phyloP scores from a whole-genome alignment of 1,284 basidiomycete species.

The Naganishia cerealis region DNA sequence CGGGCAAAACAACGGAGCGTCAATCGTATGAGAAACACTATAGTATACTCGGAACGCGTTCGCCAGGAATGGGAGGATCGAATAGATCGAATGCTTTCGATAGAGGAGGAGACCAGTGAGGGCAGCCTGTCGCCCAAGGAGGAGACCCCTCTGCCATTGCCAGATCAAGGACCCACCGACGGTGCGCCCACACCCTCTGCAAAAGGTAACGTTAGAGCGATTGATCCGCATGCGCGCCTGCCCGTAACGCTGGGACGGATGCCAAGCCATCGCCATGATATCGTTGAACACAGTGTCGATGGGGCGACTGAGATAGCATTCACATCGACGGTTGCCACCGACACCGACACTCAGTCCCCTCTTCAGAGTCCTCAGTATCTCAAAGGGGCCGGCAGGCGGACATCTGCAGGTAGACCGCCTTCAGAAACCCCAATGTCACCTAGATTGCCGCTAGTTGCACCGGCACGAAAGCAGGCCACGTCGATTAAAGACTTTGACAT shows the following conservation, averaged over 20 bases:
- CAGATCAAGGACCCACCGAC: not conserved
- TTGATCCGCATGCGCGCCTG: constrained; percentile 30
- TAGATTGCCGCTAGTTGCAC: constrained; percentile 73
- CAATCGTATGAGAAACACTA: constrained; percentile 95
- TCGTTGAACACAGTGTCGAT: not conserved
- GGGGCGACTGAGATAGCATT: not conserved
- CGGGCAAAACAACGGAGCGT: constrained; percentile 92
- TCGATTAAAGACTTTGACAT: constrained; percentile 99
- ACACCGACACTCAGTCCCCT: not conserved
- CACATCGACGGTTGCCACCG: not conserved
- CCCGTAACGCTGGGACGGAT: constrained; percentile 25
- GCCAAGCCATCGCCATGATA: constrained; percentile 8
- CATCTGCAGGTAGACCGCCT: constrained; percentile 38
- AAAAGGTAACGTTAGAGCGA: not conserved
- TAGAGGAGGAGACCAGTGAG: constrained; percentile 57
- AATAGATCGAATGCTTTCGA: constrained; percentile 67
- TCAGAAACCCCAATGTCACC: constrained; percentile 74
- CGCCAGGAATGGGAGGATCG: constrained; percentile 95
- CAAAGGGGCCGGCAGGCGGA: constrained; percentile 31
- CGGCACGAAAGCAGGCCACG: constrained; percentile 76
- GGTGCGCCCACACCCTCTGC: not conserved
- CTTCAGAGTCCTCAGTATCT: not conserved
- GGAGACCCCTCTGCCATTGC: not conserved
- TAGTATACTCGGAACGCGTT: constrained; percentile 94
- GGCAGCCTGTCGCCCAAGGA: constrained; percentile 35